Conservation (phyloP, 441 rosid genomes). For the Isatis lusitanica region DNA sequence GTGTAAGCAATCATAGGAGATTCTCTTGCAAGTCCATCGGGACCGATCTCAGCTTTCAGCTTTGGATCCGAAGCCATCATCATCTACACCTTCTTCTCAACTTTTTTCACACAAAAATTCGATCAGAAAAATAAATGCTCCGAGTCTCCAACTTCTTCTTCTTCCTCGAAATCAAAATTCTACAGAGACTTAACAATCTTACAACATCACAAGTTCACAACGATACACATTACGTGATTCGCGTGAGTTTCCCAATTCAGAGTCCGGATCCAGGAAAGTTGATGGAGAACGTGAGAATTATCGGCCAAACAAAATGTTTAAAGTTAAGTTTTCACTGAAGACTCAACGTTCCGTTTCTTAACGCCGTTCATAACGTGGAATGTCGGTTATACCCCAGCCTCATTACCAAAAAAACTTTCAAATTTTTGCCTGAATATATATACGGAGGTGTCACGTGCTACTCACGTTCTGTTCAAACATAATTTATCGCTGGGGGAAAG, state of each 20-base stretch:
- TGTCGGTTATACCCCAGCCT: conserved; percentile 13
- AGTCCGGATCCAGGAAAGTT: conserved; percentile 21
- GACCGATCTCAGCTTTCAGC: conserved; percentile 75
- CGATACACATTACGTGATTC: conserved; percentile 13
- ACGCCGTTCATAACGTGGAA: conserved; percentile 21
- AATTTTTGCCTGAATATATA: not conserved
- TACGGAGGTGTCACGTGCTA: conserved; percentile 10
- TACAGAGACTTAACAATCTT: not conserved
- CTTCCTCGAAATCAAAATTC: conserved; percentile 27
- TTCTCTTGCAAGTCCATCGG: conserved; percentile 86
- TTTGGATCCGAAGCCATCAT: conserved; percentile 63
- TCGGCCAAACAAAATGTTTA: conserved; percentile 5
- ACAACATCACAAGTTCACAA: not conserved
- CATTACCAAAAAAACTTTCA: not conserved
- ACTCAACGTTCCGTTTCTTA: not conserved
- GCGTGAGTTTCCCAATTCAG: conserved; percentile 16
- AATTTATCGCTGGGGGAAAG: not conserved
- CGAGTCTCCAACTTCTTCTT: too few relatives aligned
- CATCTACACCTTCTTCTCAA: not conserved
- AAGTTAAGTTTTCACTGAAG: not conserved
- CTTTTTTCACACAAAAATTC: not conserved
- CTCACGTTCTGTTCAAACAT: conserved; percentile 5
- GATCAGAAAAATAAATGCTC: not conserved
- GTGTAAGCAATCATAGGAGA: conserved; percentile 86
- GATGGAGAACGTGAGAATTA: conserved; percentile 20